Conservation (phyloP, 148 eudicot genomes). For the Cornus kousa region DNA sequence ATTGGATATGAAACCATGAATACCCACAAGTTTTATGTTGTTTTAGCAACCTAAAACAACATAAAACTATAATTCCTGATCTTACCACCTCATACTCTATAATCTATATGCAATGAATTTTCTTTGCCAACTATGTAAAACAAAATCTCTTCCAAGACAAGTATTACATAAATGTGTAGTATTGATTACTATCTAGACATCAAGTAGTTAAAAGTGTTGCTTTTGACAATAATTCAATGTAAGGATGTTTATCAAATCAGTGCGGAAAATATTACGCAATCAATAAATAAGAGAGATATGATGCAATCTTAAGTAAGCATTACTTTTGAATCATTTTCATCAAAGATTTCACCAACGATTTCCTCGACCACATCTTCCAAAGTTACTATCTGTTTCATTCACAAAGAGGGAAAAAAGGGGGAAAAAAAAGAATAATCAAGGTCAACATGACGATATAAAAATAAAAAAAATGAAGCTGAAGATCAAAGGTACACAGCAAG, state of each 20-base stretch:
- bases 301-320: background rate
- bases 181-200: background rate
- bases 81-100: background rate
- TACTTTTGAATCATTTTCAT: conserved; percentile 97
- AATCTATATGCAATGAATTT: background rate
- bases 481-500: background rate
- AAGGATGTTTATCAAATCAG: background rate
- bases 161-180: background rate
- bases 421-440: background rate
- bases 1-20: background rate
- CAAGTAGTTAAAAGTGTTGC: background rate
- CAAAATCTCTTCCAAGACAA: background rate
- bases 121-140: background rate
- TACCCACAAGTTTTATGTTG: background rate
- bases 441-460: background rate
- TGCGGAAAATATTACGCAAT: background rate
- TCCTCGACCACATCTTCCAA: conserved; percentile 98
- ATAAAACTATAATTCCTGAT: background rate
- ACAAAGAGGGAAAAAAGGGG: background rate
- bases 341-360: conserved; percentile 98
- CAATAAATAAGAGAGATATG: background rate
- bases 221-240: background rate
- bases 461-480: conserved; percentile 2
- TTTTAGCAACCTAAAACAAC: background rate
- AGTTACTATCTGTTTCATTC: conserved; percentile 75